Percentiles rank a stretch among this genome's conserved stretches.
These are phyloP conservation scores for Xylariaceae sp. DNA, from an alignment of 2,329 filamentous ascomycete species.

Conservation along the genomic window DNA sequence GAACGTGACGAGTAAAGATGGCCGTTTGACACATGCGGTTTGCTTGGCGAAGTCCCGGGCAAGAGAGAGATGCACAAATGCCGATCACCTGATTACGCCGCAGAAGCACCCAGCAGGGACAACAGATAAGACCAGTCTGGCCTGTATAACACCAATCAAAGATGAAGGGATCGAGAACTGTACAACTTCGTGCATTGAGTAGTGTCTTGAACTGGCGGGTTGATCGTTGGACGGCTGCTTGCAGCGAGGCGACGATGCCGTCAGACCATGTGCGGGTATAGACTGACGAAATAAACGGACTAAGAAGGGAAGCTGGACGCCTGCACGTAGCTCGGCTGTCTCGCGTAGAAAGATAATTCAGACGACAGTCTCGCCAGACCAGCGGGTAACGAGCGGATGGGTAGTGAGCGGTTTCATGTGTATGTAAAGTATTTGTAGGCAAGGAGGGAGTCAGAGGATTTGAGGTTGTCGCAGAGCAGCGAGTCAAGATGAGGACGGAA, in stretches of 20 bases:
- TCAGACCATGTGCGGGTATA: background rate
- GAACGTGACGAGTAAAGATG: slow-evolving; percentile 9
- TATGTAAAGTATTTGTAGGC: background rate
- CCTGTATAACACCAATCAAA: slow-evolving; percentile 17
- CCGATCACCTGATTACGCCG: slow-evolving; percentile 22
- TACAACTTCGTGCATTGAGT: slow-evolving; percentile 1
- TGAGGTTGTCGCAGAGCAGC: background rate
- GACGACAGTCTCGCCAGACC: background rate
- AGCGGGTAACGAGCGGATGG: background rate
- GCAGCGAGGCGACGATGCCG: slow-evolving; percentile 6
- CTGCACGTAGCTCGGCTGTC: slow-evolving; percentile 3
- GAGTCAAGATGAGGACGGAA: background rate
- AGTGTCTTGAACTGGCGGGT: slow-evolving; percentile 6
- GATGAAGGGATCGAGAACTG: slow-evolving; percentile 9
- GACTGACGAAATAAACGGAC: slow-evolving; percentile 3
- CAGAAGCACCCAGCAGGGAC: slow-evolving; percentile 15
- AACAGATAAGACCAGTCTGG: slow-evolving; percentile 19
- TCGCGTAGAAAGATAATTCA: background rate
- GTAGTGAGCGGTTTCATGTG: slow-evolving; percentile 2
- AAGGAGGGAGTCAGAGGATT: background rate
- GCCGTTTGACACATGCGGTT: slow-evolving; percentile 3
- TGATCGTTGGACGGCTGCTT: slow-evolving; percentile 9
- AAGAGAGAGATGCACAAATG: slow-evolving; percentile 18
- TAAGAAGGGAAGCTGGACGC: slow-evolving; percentile 2
- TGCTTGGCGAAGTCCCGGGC: slow-evolving; percentile 3